Conservation (phyloP, 306 rosid species). For the Quercus suber region DNA sequence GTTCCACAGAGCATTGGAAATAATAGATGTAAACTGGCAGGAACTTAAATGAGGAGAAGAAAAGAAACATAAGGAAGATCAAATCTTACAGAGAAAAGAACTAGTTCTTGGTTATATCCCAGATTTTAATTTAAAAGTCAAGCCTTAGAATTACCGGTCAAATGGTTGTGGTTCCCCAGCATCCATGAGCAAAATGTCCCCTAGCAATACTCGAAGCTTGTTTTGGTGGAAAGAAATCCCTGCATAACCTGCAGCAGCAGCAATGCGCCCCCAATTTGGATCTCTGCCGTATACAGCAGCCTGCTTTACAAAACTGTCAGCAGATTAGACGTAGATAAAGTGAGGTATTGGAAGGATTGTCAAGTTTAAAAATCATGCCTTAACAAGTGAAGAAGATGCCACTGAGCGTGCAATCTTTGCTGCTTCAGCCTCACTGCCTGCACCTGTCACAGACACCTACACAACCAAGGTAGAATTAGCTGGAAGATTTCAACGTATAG, state of each 20-base stretch:
- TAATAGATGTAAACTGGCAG: no score
- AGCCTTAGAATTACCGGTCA: constrained; percentile 48
- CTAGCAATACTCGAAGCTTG: constrained; percentile 69
- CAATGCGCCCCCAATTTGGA: constrained; percentile 98
- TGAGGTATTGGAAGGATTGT: constrained; percentile 2
- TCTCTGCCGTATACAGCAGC: constrained; percentile 93
- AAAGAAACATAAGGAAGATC: no score
- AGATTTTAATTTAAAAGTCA: not conserved
- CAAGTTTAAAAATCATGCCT: constrained; percentile 44
- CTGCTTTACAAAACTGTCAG: constrained; percentile 37
- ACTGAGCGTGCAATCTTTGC: constrained; percentile 90
- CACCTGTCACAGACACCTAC: constrained; percentile 76
- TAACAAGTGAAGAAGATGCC: constrained; percentile 83
- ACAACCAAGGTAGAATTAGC: constrained; percentile 22
- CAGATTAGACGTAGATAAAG: constrained; percentile 7
- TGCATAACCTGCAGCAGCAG: constrained; percentile 85
- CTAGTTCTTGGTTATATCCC: no score
- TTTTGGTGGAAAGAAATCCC: constrained; percentile 75
- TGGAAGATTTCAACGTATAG: not conserved
- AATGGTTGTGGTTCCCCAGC: constrained; percentile 81
- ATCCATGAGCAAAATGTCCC: constrained; percentile 82
- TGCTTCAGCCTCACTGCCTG: constrained; percentile 76
- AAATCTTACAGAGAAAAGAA: no score
- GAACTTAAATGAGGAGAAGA: no score
- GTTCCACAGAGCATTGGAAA: no score